These are phyloP conservation scores for Ochetophila trinervis DNA, from an alignment of 306 rosid species.

Conservation along the genomic window DNA sequence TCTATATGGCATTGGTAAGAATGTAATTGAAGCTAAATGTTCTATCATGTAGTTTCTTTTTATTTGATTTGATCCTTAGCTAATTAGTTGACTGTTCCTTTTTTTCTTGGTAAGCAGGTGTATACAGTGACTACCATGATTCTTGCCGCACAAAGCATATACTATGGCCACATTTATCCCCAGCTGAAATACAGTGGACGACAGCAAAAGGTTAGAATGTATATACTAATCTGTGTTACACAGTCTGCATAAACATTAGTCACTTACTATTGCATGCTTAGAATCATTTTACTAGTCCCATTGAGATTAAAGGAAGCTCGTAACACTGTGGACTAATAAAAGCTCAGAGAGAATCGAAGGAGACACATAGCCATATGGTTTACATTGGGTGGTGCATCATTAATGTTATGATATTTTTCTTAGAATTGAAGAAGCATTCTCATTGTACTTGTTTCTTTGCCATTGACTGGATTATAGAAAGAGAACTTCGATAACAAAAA, in stretches of 20 bases:
- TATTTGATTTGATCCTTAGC: background rate
- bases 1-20: conserved; percentile 72
- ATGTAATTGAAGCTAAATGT: conserved; percentile 22
- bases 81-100: conserved; percentile 8
- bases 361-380: too few species aligned
- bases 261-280: background rate
- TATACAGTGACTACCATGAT: conserved; percentile 53
- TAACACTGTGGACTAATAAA: too few species aligned
- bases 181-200: conserved; percentile 30
- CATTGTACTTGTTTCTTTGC: too few species aligned
- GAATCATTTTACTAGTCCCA: background rate
- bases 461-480: too few species aligned
- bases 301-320: too few species aligned
- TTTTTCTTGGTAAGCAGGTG: conserved; percentile 49
- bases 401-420: too few species aligned
- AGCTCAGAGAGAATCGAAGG: too few species aligned
- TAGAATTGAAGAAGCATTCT: too few species aligned
- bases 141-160: conserved; percentile 56
- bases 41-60: background rate
- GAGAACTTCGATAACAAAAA: too few species aligned
- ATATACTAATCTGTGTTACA: background rate
- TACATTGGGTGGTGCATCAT: too few species aligned
- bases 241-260: background rate
- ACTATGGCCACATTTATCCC: conserved; percentile 53
- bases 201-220: conserved; percentile 45